Evolutionary conservation across 1,139 yeast genomes (phyloP).

Genomic region (Saccharomyces hybrid): DNA sequence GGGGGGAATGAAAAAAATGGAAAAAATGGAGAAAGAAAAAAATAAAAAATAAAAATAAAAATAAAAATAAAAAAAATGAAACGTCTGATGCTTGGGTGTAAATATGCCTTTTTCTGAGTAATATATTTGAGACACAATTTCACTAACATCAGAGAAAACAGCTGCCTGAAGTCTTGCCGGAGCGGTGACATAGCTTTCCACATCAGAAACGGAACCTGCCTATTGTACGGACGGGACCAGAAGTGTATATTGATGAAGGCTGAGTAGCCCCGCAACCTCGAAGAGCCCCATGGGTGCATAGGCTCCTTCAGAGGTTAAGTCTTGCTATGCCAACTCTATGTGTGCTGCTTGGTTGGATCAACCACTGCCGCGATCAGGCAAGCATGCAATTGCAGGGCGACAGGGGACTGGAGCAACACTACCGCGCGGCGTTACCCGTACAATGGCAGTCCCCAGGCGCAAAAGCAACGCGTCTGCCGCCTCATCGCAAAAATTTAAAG

Average conservation of each 20-base stretch:
- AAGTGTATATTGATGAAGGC: neutral
- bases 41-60: too few relatives aligned
- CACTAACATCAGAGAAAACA: neutral
- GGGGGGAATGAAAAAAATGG: neutral
- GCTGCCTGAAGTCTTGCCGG: neutral
- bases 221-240: neutral
- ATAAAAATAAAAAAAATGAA: too few relatives aligned
- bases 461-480: constrained; percentile 1
- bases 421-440: neutral
- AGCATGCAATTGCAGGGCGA: neutral
- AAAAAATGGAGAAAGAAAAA: too few relatives aligned
- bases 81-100: neutral
- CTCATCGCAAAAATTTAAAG: neutral
- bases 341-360: too few relatives aligned
- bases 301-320: neutral
- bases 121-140: neutral
- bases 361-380: too few relatives aligned
- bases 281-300: neutral
- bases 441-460: neutral
- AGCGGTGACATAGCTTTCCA: neutral
- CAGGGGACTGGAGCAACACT: neutral
- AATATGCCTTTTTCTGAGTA: neutral
- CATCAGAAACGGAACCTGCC: too few relatives aligned
- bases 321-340: too few relatives aligned
- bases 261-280: neutral